phyloP scores from a whole-genome alignment of 1,284 basidiomycete genomes.

The Melampsora americana region DNA sequence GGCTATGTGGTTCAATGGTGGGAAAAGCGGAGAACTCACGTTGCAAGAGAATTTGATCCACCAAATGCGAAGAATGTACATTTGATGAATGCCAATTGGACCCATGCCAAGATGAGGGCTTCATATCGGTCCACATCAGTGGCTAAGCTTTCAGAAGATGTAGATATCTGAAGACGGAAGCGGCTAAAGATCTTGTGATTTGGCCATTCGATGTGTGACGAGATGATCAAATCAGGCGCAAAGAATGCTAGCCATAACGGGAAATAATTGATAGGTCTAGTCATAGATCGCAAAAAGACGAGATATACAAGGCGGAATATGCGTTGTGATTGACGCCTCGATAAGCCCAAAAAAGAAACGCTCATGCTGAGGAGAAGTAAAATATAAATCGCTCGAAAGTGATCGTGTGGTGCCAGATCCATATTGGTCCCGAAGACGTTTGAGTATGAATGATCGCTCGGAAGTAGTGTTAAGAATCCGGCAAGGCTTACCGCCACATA shows the following conservation, averaged over 20 bases:
- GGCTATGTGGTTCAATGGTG: neutral
- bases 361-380: conserved; percentile 9
- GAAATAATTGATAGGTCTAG: conserved; percentile 18
- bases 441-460: conserved; percentile 17
- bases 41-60: conserved; percentile 48
- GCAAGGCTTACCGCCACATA: conserved; percentile 5
- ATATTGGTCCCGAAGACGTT: neutral
- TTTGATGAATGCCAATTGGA: conserved; percentile 23
- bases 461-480: conserved; percentile 23
- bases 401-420: neutral
- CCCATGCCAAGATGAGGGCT: conserved; percentile 12
- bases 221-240: conserved; percentile 3
- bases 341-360: neutral
- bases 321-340: neutral
- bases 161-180: neutral
- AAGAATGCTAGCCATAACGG: conserved; percentile 20
- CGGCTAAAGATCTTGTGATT: neutral
- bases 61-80: conserved; percentile 48
- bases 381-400: conserved; percentile 10
- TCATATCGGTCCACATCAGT: neutral
- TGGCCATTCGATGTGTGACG: neutral
- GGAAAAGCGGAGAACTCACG: conserved; percentile 34
- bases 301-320: neutral
- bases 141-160: neutral
- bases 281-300: conserved; percentile 26